Evolutionary conservation across 2,329 filamentous ascomycete genomes (phyloP), one percentile per base, ranked within the genome.

Genomic region (Pseudopyricularia cyperi): DNA sequence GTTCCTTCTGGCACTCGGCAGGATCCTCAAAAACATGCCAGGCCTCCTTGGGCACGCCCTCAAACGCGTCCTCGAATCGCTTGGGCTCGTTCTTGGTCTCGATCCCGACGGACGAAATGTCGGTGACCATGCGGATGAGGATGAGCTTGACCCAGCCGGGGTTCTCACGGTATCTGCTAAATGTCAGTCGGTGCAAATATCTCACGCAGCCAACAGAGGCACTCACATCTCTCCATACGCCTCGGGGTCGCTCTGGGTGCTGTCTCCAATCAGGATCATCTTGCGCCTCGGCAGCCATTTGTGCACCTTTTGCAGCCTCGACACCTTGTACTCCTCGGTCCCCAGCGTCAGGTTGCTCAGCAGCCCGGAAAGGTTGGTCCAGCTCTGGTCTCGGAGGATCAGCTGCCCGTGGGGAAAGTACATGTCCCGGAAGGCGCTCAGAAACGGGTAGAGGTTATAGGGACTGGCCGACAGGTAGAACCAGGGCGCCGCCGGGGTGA

Each of bases 381-480:
- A 95, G 52, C 82, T 87, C 8, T 85, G 82, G 60, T 96, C 89
- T 37, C 91, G 83, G 7, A 97, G 76, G 34, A 96, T 80, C 56
- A 96, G 75, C 24, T 88, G 88, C 11, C 91, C 91, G 3, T 76
- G 76, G 0, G 85, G 87, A 62, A 83, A 97, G 66, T 85, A 70
- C 2, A 73, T 64, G 52, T 82, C 70, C 34, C 89, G 75, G 68
- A 97, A 97, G 1, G 74, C 66, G 52, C 77, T 82, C 24, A 97
- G 75, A 67, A 96, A 93, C 0, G 87, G 85, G 62, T 96, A 96
- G 9, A 97, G 77, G 60, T 94, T 95, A 71, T 96, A 96, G 0
- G 91, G 91, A 0, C 89, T 95, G 0, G 91, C 90, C 0, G 88
- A 94, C 47, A 97, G 77, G 66, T 97, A 97, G 72, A 95, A 95